These are phyloP conservation scores for Agrocybe praecox DNA, from an alignment of 768 basidiomycete genomes.

Conservation along the genomic window DNA sequence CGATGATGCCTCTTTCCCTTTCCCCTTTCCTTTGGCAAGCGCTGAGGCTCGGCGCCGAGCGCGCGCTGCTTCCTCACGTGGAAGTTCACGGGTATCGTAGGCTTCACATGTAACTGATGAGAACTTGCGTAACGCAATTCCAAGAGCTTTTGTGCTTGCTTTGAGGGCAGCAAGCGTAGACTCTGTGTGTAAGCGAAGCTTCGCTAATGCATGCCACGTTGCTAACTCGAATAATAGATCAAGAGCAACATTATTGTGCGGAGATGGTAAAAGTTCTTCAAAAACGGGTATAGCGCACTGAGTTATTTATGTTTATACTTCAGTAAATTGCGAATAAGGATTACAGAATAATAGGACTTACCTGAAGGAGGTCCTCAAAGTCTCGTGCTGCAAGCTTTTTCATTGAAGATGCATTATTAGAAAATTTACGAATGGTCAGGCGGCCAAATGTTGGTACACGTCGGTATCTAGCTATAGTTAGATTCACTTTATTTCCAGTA, in stretches of 20 bases:
- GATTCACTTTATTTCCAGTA: too few relatives aligned
- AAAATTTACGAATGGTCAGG: conserved; percentile 26
- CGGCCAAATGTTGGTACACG: conserved; percentile 15
- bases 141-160: not conserved
- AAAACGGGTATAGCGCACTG: conserved; percentile 37
- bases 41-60: not conserved
- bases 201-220: conserved; percentile 13
- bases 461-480: conserved; percentile 11
- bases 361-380: conserved; percentile 37
- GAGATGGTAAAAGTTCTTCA: conserved; percentile 28
- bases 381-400: conserved; percentile 29
- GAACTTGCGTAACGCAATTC: conserved; percentile 3
- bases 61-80: conserved; percentile 12
- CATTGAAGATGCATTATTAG: conserved; percentile 24
- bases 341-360: conserved; percentile 1
- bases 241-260: conserved; percentile 14
- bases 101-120: not conserved
- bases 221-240: conserved; percentile 9
- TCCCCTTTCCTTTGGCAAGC: not conserved
- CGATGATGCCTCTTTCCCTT: not conserved
- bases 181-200: conserved; percentile 15
- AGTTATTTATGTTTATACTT: not conserved
- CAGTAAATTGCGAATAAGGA: not conserved
- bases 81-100: conserved; percentile 8
- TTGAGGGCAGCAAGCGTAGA: not conserved